These are phyloP conservation scores for Prunus mira DNA, from an alignment of 306 rosid genomes.

Conservation along the genomic window DNA sequence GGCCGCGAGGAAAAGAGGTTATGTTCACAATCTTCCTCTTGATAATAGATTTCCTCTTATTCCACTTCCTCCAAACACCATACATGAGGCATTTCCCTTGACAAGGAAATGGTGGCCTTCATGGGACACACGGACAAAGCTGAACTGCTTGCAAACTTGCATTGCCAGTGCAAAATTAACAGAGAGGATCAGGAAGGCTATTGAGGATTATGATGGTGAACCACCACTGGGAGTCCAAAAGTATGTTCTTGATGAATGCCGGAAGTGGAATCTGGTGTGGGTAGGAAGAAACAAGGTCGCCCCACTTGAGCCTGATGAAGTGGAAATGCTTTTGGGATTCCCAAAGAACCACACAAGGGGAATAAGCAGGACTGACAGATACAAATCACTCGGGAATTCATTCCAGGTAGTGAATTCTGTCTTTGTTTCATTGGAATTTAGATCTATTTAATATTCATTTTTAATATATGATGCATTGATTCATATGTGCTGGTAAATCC, in stretches of 20 bases:
- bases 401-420: constrained; percentile 63
- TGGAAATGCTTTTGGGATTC: constrained; percentile 81
- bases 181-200: constrained; percentile 69
- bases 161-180: constrained; percentile 70
- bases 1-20: constrained; percentile 90
- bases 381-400: constrained; percentile 91
- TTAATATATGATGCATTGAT: too few species aligned
- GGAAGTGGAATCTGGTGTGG: constrained; percentile 97
- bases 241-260: constrained; percentile 66
- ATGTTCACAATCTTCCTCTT: constrained; percentile 88
- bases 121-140: constrained; percentile 74
- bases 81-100: constrained; percentile 75
- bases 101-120: constrained; percentile 96
- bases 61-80: constrained; percentile 72
- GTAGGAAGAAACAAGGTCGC: constrained; percentile 97
- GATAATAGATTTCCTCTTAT: constrained; percentile 67
- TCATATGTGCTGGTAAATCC: too few species aligned
- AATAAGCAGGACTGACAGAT: constrained; percentile 88
- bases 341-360: constrained; percentile 97
- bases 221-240: constrained; percentile 58
- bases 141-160: constrained; percentile 79
- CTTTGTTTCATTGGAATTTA: background rate
- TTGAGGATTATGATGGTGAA: constrained; percentile 52
- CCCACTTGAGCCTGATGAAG: constrained; percentile 92
- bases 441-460: too few species aligned